phyloP scores from a whole-genome alignment of 2,329 filamentous ascomycete genomes.

The Decorospora gaudefroyi region DNA sequence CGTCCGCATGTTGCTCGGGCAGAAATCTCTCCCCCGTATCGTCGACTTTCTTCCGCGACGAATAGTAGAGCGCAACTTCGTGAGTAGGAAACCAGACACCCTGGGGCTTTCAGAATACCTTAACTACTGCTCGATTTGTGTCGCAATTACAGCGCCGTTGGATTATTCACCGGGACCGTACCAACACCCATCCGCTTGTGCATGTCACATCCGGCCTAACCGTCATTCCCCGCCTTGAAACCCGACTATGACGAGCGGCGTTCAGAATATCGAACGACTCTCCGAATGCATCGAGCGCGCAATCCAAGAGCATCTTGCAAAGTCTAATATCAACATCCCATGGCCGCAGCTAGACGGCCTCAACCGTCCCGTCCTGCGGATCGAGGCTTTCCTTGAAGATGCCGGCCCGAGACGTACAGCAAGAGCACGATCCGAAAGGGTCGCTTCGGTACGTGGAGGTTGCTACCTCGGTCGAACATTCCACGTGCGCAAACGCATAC shows the following conservation, averaged over 20 bases:
- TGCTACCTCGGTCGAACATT: neutral
- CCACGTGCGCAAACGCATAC: constrained; percentile 6
- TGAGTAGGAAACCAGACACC: no score
- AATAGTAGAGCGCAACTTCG: no score
- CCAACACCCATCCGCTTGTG: no score
- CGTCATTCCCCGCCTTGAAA: no score
- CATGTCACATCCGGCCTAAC: no score
- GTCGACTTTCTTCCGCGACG: no score
- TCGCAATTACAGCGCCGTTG: no score
- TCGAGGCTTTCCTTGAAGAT: constrained; percentile 43
- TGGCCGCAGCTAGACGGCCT: constrained; percentile 36
- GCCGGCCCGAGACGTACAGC: constrained; percentile 14
- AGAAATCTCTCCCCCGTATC: no score
- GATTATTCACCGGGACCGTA: no score
- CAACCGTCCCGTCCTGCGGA: constrained; percentile 31
- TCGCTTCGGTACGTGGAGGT: constrained; percentile 34
- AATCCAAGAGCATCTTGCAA: constrained; percentile 38
- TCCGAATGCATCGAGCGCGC: constrained; percentile 38
- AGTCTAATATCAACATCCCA: constrained; percentile 26
- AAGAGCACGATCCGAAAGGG: constrained; percentile 26
- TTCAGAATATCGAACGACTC: constrained; percentile 33
- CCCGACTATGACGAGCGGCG: constrained; percentile 18
- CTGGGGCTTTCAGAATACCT: no score
- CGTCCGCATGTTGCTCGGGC: no score
- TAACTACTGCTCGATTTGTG: no score